A percentile compares a stretch with the other conserved stretches of the same genome.
These are phyloP conservation scores for Wickerhamomyces tratensis DNA, from an alignment of 805 yeast species.

Conservation along the genomic window DNA sequence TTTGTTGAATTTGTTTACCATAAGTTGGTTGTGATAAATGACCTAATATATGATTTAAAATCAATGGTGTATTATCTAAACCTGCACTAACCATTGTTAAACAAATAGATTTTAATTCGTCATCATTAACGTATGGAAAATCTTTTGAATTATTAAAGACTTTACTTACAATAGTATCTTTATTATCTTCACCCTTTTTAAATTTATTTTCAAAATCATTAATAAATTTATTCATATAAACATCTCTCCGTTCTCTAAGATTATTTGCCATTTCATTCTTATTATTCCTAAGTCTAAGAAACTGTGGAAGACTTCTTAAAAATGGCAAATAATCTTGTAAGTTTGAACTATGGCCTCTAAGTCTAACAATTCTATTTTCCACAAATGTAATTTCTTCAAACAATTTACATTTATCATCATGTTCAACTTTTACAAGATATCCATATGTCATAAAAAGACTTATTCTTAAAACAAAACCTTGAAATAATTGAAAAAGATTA, in stretches of 20 bases:
- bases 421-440: slow-evolving; percentile 31
- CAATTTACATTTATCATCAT: slow-evolving; percentile 22
- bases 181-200: slow-evolving; percentile 16
- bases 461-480: slow-evolving; percentile 40
- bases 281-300: slow-evolving; percentile 20
- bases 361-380: slow-evolving; percentile 45
- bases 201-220: slow-evolving; percentile 18
- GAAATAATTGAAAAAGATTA: slow-evolving; percentile 31
- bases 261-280: slow-evolving; percentile 17
- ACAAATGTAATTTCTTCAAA: slow-evolving; percentile 44
- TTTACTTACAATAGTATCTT: slow-evolving; percentile 25
- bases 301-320: slow-evolving; percentile 19
- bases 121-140: slow-evolving; percentile 17
- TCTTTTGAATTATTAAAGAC: slow-evolving; percentile 8
- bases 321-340: slow-evolving; percentile 44
- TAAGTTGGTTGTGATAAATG: slow-evolving; percentile 37
- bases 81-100: slow-evolving; percentile 77
- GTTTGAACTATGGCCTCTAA: slow-evolving; percentile 50
- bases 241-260: slow-evolving; percentile 33
- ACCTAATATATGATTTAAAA: slow-evolving; percentile 50
- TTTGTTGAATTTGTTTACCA: slow-evolving; percentile 31
- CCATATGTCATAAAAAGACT: slow-evolving; percentile 48
- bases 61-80: slow-evolving; percentile 60
- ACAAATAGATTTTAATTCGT: slow-evolving; percentile 50
- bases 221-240: slow-evolving; percentile 33